Conservation (phyloP, 176 grass and related monocot genomes). For the Themeda triandra region DNA sequence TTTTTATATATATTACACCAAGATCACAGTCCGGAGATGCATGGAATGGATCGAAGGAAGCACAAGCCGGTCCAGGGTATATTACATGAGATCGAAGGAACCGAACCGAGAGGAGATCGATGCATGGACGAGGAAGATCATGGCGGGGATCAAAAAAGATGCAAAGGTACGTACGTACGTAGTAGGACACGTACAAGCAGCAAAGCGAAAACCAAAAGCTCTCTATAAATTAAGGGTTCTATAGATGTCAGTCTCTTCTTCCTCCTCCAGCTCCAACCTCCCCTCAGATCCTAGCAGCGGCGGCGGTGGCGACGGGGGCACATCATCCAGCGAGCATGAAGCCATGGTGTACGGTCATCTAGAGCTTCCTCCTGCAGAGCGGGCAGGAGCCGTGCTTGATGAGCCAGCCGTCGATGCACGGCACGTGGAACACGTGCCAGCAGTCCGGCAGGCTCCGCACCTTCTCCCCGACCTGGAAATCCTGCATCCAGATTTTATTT, state of each 20-base stretch:
- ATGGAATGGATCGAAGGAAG: not conserved
- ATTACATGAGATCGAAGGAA: not conserved
- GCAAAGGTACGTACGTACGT: not conserved
- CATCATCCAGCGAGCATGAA: not conserved
- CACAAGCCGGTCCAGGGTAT: not conserved
- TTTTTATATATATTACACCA: not conserved
- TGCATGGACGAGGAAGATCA: not conserved
- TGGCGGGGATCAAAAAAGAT: slow-evolving; percentile 35
- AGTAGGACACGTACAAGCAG: not conserved
- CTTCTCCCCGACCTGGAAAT: slow-evolving; percentile 69
- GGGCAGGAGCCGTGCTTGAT: slow-evolving; percentile 83
- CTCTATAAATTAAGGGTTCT: slow-evolving; percentile 58
- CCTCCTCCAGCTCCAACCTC: not conserved
- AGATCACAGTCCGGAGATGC: not conserved
- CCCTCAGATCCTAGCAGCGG: not conserved
- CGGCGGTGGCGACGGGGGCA: not conserved
- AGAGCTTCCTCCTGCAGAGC: slow-evolving; percentile 70
- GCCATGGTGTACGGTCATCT: not conserved
- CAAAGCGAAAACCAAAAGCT: slow-evolving; percentile 14
- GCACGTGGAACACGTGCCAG: slow-evolving; percentile 76
- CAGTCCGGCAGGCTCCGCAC: slow-evolving; percentile 76
- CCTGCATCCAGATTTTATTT: slow-evolving; percentile 28
- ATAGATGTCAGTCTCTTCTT: slow-evolving; percentile 53
- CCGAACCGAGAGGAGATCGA: not conserved
- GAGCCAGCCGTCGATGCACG: slow-evolving; percentile 81